These are phyloP conservation scores for Oryza punctata DNA, from an alignment of 176 grass and related monocot species.

Conservation along the genomic window DNA sequence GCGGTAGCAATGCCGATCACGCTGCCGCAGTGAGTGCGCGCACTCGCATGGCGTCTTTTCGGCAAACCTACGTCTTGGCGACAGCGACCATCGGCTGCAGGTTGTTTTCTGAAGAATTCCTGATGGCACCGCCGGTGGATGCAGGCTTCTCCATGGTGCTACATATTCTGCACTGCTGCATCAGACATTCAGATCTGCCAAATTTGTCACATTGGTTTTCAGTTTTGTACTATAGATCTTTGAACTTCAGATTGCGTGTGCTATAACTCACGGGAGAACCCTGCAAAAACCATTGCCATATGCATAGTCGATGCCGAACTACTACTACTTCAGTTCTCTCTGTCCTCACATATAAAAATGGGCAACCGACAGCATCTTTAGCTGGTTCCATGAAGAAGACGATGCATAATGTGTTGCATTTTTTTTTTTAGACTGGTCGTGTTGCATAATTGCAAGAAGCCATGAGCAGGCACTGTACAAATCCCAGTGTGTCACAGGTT, in stretches of 20 bases:
- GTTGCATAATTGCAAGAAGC: not conserved
- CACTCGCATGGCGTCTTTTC: not conserved
- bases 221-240: not conserved
- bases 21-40: not conserved
- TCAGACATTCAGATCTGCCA: not conserved
- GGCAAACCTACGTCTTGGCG: not conserved
- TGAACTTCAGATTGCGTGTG: not conserved
- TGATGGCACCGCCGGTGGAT: not conserved
- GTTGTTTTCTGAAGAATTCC: not conserved
- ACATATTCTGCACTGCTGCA: not conserved
- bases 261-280: not conserved
- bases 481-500: not conserved
- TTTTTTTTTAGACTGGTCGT: no score
- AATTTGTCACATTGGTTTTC: not conserved
- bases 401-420: not conserved
- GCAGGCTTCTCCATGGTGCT: not conserved
- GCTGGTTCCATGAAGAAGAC: not conserved
- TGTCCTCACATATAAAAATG: not conserved
- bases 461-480: slow-evolving; percentile 4
- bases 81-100: not conserved
- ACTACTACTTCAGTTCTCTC: no score
- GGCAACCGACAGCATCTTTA: not conserved
- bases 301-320: no score
- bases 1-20: not conserved
- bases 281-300: not conserved